Conservation (phyloP, 768 basidiomycete species). For the Tricholoma bakamatsutake region DNA sequence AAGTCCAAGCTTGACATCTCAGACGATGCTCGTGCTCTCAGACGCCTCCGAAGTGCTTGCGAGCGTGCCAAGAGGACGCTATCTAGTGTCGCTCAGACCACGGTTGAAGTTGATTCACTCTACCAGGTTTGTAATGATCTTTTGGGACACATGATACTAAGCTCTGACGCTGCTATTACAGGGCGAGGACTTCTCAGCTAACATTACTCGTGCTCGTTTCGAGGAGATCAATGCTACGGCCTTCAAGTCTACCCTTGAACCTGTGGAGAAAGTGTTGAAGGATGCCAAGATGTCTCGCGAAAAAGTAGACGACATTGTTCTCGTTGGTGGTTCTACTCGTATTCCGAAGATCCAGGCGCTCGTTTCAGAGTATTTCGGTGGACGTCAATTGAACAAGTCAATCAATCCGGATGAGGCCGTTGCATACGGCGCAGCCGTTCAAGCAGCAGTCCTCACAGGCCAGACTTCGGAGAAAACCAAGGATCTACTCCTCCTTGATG, state of each 20-base stretch:
- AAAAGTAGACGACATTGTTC: conserved; percentile 98
- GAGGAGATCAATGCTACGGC: conserved; percentile 95
- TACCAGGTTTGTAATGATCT: conserved; percentile 64
- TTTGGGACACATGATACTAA: background rate
- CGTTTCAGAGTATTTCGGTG: conserved; percentile 98
- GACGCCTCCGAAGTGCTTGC: conserved; percentile 94
- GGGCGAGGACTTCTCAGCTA: conserved; percentile 98
- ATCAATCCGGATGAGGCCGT: conserved; percentile 99
- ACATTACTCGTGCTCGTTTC: conserved; percentile 99
- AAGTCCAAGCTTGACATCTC: conserved; percentile 98
- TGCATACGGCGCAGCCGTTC: conserved; percentile 98
- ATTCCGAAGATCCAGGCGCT: conserved; percentile 99
- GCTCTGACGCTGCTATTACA: conserved; percentile 22
- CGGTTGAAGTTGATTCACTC: conserved; percentile 98
- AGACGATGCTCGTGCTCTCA: conserved; percentile 92
- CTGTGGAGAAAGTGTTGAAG: conserved; percentile 98
- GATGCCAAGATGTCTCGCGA: conserved; percentile 97
- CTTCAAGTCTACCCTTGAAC: conserved; percentile 97
- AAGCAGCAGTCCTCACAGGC: conserved; percentile 97
- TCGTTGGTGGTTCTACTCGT: conserved; percentile 99
- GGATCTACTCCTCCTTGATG: conserved; percentile 97
- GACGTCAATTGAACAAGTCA: conserved; percentile 98
- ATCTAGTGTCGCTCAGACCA: conserved; percentile 97
- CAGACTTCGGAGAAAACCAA: conserved; percentile 99
- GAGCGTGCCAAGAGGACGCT: conserved; percentile 99